Evolutionary conservation across 2,329 filamentous ascomycete species (phyloP), one percentile per base, ranked within the genome.

Genomic region (Phoma sp.): DNA sequence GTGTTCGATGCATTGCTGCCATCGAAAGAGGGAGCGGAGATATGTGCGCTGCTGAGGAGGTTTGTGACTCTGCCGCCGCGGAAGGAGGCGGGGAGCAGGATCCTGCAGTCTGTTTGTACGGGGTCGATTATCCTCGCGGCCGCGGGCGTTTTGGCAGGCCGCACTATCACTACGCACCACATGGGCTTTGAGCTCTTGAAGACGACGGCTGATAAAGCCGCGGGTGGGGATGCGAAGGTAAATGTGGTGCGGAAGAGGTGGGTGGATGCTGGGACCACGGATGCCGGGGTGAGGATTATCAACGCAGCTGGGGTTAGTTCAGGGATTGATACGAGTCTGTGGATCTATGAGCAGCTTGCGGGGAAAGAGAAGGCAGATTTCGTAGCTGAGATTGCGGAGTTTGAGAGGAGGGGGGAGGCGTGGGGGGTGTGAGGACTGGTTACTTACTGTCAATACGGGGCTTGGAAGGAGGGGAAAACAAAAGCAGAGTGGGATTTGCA

Each of bases 71-170:
- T 65, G n/a, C 47, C 60, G 18, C 68, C 69, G 11, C 47, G 65
- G 7, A 25, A 67, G 3, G 68, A 65, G 32, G 52, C 56, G 0
- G 67, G 59, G 4, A 61, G 63, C 4, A 58, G 76, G 0, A 57
- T 76, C 11, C 22, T 79, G 9, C 69, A 77, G 40, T 77, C 74
- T 4, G 69, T 79, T 4, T 79, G 77, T 59, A 76, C 75, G 1
- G 76, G 77, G 1, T 62, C 72, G 0, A 53, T 77, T 2, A 47
- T 79, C 0, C 59, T 78, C 1, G 77, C 71, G 13, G 73, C 72
- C 3, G 64, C 75, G 2, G 74, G 75, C 1, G 55, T 77, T 4
- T 46, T 78, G 10, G 61, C 62, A 3, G 70, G 68, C 9, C 64
- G 73, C 42, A 72, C 64, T 4, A 67, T 67, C 1, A 78, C 77